Percentiles rank a stretch among this genome's conserved stretches.
phyloP scores from a whole-genome alignment of 371 early-diverging fungal species.

The Rhizomucor miehei region DNA sequence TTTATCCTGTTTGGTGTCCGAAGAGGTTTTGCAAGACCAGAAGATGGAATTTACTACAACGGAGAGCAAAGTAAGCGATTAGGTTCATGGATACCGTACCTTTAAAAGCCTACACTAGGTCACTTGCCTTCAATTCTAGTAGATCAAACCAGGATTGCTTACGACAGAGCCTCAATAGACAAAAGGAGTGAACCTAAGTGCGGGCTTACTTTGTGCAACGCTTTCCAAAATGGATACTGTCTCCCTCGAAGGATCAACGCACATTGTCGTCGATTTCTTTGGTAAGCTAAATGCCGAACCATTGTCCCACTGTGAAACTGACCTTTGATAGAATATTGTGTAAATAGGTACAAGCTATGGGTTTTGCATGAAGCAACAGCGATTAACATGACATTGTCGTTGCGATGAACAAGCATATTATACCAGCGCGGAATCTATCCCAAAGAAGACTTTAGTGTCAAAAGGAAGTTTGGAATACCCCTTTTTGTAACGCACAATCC shows the following conservation, averaged over 20 bases:
- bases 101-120: too few relatives aligned
- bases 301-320: neutral
- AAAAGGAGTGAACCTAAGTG: too few relatives aligned
- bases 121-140: too few relatives aligned
- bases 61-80: too few relatives aligned
- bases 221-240: constrained; percentile 10
- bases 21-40: too few relatives aligned
- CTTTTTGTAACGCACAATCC: constrained; percentile 73
- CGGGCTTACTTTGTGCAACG: too few relatives aligned
- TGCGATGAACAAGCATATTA: constrained; percentile 63
- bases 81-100: too few relatives aligned
- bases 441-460: constrained; percentile 78
- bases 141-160: too few relatives aligned
- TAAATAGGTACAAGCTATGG: constrained; percentile 66
- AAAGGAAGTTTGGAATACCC: constrained; percentile 80
- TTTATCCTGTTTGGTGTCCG: too few relatives aligned
- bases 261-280: constrained; percentile 21
- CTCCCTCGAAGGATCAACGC: constrained; percentile 13
- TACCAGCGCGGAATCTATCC: constrained; percentile 91
- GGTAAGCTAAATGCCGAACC: constrained; percentile 9
- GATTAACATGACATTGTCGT: neutral
- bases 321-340: constrained; percentile 57
- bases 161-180: too few relatives aligned
- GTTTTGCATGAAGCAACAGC: neutral
- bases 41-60: too few relatives aligned